phyloP scores from a whole-genome alignment of 495 filamentous ascomycete species.

The Xeromyces bisporus region DNA sequence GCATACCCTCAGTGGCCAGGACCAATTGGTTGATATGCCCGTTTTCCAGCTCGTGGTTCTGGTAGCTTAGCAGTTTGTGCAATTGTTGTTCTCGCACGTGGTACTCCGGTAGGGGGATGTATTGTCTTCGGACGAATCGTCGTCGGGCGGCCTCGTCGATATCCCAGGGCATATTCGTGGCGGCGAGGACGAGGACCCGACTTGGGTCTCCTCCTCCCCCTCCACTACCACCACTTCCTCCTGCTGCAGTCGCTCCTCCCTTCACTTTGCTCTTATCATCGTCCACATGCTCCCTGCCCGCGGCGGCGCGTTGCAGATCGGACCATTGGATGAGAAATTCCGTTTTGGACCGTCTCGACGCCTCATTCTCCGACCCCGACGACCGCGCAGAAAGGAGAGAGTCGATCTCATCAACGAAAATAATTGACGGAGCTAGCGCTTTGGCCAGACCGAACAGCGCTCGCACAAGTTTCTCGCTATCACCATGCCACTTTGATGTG shows the following conservation, averaged over 20 bases:
- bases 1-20: constrained; percentile 68
- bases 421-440: constrained; percentile 81
- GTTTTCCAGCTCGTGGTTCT: constrained; percentile 65
- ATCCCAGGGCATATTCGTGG: constrained; percentile 94
- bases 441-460: constrained; percentile 86
- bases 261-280: constrained; percentile 41
- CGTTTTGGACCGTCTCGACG: constrained; percentile 86
- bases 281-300: constrained; percentile 49
- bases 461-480: constrained; percentile 90
- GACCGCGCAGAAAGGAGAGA: constrained; percentile 75
- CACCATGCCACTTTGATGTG: constrained; percentile 91
- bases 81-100: constrained; percentile 65
- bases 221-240: constrained; percentile 43
- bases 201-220: constrained; percentile 66
- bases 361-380: constrained; percentile 77
- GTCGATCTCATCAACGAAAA: constrained; percentile 98
- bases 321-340: constrained; percentile 98
- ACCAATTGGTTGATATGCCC: constrained; percentile 63
- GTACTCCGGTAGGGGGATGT: constrained; percentile 84
- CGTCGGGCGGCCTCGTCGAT: constrained; percentile 91
- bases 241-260: too few relatives aligned
- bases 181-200: constrained; percentile 82
- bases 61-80: constrained; percentile 59
- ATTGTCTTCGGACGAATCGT: constrained; percentile 85
- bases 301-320: constrained; percentile 79